A percentile compares a stretch with the other conserved stretches of the same genome.
These are phyloP conservation scores for Phaseolus lunatus DNA, from an alignment of 306 rosid genomes.

Conservation along the genomic window DNA sequence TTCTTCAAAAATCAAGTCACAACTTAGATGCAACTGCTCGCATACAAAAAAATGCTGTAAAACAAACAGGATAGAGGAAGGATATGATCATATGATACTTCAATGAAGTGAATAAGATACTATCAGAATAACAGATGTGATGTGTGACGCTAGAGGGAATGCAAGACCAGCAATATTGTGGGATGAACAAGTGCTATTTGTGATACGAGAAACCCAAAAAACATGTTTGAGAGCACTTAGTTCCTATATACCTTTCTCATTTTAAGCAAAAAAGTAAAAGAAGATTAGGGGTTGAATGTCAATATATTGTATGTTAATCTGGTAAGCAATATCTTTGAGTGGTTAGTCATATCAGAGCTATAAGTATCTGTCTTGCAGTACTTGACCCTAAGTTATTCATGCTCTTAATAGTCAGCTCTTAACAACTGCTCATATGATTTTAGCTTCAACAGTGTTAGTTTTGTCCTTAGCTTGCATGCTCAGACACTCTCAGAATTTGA, in stretches of 20 bases:
- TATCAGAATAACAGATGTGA: constrained; percentile 11
- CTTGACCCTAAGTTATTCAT: not conserved
- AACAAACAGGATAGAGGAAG: not conserved
- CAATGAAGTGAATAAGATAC: not conserved
- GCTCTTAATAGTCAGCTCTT: not conserved
- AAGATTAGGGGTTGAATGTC: not conserved
- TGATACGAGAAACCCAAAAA: not conserved
- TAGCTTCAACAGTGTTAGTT: no score
- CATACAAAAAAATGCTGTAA: not conserved
- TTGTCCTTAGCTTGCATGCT: not conserved
- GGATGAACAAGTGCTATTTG: not conserved
- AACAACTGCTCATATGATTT: not conserved
- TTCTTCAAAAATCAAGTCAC: not conserved
- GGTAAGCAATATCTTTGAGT: not conserved
- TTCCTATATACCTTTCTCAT: not conserved
- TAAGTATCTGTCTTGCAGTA: not conserved
- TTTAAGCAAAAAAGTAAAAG: not conserved
- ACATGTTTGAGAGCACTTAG: not conserved
- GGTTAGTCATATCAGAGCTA: no score
- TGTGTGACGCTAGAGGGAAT: not conserved
- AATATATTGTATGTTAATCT: not conserved
- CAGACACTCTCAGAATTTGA: not conserved
- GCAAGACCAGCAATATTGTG: not conserved
- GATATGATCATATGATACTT: not conserved
- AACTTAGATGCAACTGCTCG: not conserved